phyloP scores from a whole-genome alignment of 2,329 filamentous ascomycete genomes.

The Epichloe festucae region DNA sequence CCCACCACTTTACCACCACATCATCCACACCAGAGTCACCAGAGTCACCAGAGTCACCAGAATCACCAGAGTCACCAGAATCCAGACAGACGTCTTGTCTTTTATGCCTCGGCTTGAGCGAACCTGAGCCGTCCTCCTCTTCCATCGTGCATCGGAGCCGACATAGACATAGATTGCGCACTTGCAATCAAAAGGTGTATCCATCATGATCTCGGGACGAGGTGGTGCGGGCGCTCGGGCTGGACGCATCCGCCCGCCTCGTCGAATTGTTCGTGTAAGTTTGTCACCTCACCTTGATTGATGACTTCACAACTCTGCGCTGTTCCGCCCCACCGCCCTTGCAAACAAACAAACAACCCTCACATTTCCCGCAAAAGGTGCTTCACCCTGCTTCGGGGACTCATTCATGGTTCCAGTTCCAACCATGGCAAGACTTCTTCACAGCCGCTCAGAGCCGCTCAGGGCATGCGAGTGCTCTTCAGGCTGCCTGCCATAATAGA shows the following conservation, averaged over 20 bases:
- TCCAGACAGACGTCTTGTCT: not conserved
- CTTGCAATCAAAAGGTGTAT: not conserved
- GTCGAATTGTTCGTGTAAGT: slow-evolving; percentile 29
- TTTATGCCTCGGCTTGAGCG: not conserved
- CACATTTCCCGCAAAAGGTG: no score
- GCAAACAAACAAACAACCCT: not conserved
- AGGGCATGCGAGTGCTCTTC: not conserved
- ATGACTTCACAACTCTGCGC: not conserved
- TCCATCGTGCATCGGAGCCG: not conserved
- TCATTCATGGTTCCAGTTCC: not conserved
- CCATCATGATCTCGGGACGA: slow-evolving; percentile 34
- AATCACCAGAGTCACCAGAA: not conserved
- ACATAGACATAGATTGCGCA: not conserved
- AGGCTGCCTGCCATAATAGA: not conserved
- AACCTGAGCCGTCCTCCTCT: not conserved
- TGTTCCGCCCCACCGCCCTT: not conserved
- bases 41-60: not conserved
- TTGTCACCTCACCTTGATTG: not conserved
- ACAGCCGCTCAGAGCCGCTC: not conserved
- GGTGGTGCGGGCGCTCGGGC: slow-evolving; percentile 27
- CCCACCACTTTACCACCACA: not conserved
- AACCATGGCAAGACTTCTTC: no score
- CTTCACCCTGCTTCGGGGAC: not conserved
- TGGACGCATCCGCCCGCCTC: slow-evolving; percentile 30
- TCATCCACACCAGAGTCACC: not conserved